Conservation (phyloP, 2,329 filamentous ascomycete species). For the Alternaria longipes region DNA sequence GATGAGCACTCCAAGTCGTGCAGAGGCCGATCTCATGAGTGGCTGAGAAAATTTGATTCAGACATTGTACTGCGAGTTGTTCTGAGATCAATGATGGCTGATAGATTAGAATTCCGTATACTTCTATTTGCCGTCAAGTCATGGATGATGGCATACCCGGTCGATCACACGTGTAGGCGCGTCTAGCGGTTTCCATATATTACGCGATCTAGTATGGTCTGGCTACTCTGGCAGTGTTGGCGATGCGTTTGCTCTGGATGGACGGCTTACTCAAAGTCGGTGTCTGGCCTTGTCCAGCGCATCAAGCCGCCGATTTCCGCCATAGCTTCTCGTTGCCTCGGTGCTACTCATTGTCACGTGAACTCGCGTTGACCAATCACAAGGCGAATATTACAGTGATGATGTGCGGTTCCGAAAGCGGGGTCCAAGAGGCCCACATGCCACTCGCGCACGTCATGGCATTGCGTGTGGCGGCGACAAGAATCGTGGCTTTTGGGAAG, state of each 20-base stretch:
- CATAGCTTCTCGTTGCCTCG: slow-evolving; percentile 13
- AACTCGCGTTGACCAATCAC: slow-evolving; percentile 25
- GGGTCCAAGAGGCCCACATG: slow-evolving; percentile 25
- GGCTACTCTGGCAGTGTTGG: slow-evolving; percentile 7
- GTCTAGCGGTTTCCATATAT: slow-evolving; percentile 6
- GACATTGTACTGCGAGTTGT: neutral
- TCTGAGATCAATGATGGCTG: neutral
- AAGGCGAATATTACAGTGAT: slow-evolving; percentile 4
- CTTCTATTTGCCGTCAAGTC: slow-evolving; percentile 1
- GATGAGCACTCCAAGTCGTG: neutral
- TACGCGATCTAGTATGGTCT: slow-evolving; percentile 5
- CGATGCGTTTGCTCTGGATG: slow-evolving; percentile 1
- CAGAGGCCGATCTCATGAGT: neutral
- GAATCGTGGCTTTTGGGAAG: neutral
- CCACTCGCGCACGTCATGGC: neutral
- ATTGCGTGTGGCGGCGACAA: slow-evolving; percentile 1
- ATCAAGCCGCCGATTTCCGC: slow-evolving; percentile 15
- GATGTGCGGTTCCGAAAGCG: slow-evolving; percentile 28
- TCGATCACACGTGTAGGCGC: slow-evolving; percentile 1
- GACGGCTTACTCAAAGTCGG: slow-evolving; percentile 17
- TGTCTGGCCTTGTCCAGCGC: slow-evolving; percentile 15
- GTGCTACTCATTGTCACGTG: slow-evolving; percentile 18
- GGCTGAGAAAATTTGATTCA: neutral
- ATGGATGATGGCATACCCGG: slow-evolving; percentile 4
- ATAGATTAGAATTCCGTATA: neutral